Base-by-base conservation (phyloP, 2,329 filamentous ascomycete species). In the Rasamsonia emersonii region DNA sequence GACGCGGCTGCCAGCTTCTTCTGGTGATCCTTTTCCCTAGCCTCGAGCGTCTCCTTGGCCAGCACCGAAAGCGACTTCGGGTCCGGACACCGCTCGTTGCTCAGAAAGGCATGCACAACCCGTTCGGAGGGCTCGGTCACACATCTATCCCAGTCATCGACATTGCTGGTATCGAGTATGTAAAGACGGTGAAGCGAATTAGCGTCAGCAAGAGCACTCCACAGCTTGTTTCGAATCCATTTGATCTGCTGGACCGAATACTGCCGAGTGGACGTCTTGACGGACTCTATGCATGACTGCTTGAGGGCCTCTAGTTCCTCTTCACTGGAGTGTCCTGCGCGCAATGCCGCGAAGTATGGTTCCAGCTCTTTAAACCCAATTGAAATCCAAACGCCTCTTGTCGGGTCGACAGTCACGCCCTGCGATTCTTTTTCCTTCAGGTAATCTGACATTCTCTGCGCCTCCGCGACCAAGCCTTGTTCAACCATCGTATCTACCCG, bases 311-410 rank as follows among this genome's bases (percentile, higher is more conserved):
- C 66, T 1, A 82, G 58, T 3, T 72, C 64, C 24, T 37, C 15
- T 35, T 49, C 26, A 33, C 32, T 48, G 32, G 24, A 41, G 29
- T 17, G 46, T 39, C 33, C 45, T 15, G 32, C 43, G 46, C 36
- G 55, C 39, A 42, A 59, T 46, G 72, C 70, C 2, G 61, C 47
- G 15, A 88, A 62, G 49, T 86, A 94, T 0, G 75, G 69, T 36
- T 82, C 72, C 51, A 96, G 82, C 51, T 98, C 86, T 54, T 93
- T 95, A 60, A 86, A 95, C 1, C 91, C 91, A 40, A 98, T 98
- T 1, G 88, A 91, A 32, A 93, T 82, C 86, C 89, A 98, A 25
- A 98, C 93, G 0, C 91, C 93, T 32, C 79, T 77, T 1, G 75
- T 82, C 42, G 76, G 70, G 50, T 96, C 86, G 2, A 91, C 59